Evolutionary conservation across 306 rosid genomes (phyloP).

Genomic region (Cicer arietinum): DNA sequence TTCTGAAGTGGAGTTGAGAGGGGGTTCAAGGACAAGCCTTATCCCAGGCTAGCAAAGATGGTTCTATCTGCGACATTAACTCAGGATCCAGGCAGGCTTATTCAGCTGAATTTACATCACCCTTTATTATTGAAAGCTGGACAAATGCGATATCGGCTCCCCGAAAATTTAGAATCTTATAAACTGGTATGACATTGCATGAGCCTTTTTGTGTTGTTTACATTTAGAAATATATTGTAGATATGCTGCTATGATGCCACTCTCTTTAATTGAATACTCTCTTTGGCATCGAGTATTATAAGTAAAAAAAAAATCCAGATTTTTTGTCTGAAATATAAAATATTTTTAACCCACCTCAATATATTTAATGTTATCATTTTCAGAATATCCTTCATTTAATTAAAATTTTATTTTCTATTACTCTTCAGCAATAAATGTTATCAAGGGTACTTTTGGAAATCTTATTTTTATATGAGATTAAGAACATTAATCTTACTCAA

Average conservation of each 20-base stretch:
- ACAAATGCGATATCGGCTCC: conserved; percentile 76
- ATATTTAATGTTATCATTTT: not conserved
- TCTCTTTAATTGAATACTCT: not conserved
- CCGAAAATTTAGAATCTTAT: conserved; percentile 79
- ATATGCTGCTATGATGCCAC: conserved; percentile 21
- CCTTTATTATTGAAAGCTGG: conserved; percentile 87
- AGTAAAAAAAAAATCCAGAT: not conserved
- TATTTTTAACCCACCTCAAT: not conserved
- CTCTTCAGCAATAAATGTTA: not conserved
- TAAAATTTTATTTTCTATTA: not conserved
- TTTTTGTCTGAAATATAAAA: not conserved
- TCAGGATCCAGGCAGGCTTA: conserved; percentile 89
- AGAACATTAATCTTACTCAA: not conserved
- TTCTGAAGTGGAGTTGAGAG: conserved; percentile 79
- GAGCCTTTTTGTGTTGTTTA: conserved; percentile 17
- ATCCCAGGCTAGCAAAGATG: conserved; percentile 87
- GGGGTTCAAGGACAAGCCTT: conserved; percentile 76
- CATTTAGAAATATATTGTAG: not conserved
- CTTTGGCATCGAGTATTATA: not conserved
- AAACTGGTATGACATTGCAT: conserved; percentile 62
- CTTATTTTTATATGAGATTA: not conserved
- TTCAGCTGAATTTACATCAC: conserved; percentile 81
- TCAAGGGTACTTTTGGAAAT: not conserved
- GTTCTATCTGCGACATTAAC: conserved; percentile 88
- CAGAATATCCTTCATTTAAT: not conserved